These are phyloP conservation scores for Pseudognaphalium luteoalbum DNA, from an alignment of 129 eudicot species.

Conservation along the genomic window DNA sequence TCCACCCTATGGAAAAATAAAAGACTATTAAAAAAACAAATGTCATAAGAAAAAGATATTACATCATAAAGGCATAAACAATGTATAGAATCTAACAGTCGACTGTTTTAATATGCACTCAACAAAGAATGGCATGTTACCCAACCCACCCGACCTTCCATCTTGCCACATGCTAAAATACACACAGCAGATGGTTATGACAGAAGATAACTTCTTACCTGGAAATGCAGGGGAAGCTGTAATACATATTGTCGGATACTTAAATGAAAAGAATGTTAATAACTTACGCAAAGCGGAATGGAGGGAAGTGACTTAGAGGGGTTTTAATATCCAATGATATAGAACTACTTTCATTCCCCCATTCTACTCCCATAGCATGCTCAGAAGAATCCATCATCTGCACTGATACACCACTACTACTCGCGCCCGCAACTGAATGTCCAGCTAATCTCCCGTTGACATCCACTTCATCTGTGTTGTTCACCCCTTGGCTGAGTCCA, in stretches of 20 bases:
- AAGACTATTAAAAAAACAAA: constrained; percentile 9
- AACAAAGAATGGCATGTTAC: too few relatives aligned
- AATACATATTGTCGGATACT: not conserved
- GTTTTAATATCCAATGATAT: constrained; percentile 91
- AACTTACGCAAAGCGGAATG: constrained; percentile 94
- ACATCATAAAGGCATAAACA: not conserved
- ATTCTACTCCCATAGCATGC: constrained; percentile 59
- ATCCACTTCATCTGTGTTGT: constrained; percentile 49
- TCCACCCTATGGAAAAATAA: constrained; percentile 63
- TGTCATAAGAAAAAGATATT: not conserved
- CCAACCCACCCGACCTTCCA: too few relatives aligned
- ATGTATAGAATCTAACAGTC: not conserved
- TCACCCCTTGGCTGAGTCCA: constrained; percentile 89
- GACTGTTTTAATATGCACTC: too few relatives aligned
- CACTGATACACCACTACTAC: constrained; percentile 51
- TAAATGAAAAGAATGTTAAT: not conserved
- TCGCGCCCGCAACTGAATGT: constrained; percentile 51
- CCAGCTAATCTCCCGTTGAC: constrained; percentile 51
- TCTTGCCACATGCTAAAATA: too few relatives aligned
- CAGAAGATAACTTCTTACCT: not conserved
- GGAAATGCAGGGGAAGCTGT: not conserved
- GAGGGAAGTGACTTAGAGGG: constrained; percentile 95
- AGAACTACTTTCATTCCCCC: constrained; percentile 76
- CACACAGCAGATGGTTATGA: not conserved
- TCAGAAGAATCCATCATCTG: constrained; percentile 76